A percentile compares a stretch with the other conserved stretches of the same genome.
phyloP scores from a whole-genome alignment of 768 basidiomycete species.

The Leccinum arenicola region DNA sequence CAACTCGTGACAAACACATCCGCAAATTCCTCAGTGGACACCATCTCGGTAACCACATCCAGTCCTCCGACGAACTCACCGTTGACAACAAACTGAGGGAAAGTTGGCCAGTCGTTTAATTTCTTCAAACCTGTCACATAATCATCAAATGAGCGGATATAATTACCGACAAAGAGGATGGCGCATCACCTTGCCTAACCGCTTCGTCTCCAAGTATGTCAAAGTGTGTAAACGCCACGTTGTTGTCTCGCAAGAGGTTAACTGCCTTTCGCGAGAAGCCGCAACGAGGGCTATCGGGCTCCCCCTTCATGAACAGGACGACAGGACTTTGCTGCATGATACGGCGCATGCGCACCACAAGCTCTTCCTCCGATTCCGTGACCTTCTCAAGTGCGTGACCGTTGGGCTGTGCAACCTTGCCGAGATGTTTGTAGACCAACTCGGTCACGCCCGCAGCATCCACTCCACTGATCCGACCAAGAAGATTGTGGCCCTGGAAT shows the following conservation, averaged over 20 bases:
- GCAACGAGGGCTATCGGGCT: conserved; percentile 72
- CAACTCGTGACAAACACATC: conserved; percentile 34
- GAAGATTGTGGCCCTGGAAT: conserved; percentile 80
- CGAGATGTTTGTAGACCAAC: conserved; percentile 57
- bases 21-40: conserved; percentile 71
- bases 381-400: conserved; percentile 28
- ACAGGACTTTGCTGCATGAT: conserved; percentile 81
- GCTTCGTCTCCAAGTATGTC: conserved; percentile 82
- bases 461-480: conserved; percentile 75
- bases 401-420: conserved; percentile 14
- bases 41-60: conserved; percentile 90
- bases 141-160: conserved; percentile 3
- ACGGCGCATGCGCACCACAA: conserved; percentile 56
- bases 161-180: neutral
- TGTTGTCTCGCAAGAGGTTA: conserved; percentile 58
- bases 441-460: conserved; percentile 65
- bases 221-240: conserved; percentile 69
- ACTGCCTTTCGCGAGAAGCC: conserved; percentile 83
- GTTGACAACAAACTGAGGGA: conserved; percentile 80
- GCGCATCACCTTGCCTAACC: conserved; percentile 68
- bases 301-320: conserved; percentile 91
- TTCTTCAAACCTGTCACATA: conserved; percentile 55
- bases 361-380: conserved; percentile 60
- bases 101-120: conserved; percentile 89
- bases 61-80: conserved; percentile 95